phyloP scores from a whole-genome alignment of 352 stramenopile genomes.

The Albugo candida region DNA sequence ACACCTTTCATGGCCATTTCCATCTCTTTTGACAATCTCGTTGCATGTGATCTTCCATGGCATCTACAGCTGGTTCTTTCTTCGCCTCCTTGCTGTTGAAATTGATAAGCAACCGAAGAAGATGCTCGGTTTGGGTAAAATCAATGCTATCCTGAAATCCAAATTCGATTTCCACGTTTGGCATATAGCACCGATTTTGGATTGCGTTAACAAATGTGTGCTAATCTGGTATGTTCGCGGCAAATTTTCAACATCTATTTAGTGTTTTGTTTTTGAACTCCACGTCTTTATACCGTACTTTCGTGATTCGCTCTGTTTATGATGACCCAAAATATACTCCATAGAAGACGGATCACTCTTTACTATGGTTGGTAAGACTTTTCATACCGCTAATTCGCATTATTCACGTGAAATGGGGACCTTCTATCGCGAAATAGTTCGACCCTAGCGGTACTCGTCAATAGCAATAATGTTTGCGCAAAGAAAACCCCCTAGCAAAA shows the following conservation, averaged over 20 bases:
- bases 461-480: no score
- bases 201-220: conserved; percentile 14
- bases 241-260: conserved; percentile 20
- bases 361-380: no score
- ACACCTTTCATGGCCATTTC: conserved; percentile 1
- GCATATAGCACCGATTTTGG: conserved; percentile 20
- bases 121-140: conserved; percentile 21
- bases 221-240: conserved; percentile 17
- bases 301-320: neutral
- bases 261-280: conserved; percentile 16
- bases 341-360: no score
- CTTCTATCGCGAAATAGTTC: no score
- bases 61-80: conserved; percentile 4
- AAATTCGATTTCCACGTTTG: conserved; percentile 81
- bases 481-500: no score
- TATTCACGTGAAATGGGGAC: no score
- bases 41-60: neutral
- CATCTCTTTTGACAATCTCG: neutral
- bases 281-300: conserved; percentile 3
- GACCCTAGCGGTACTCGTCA: no score
- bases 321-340: no score
- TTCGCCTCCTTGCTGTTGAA: conserved; percentile 19
- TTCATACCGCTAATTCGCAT: no score
- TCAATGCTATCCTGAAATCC: conserved; percentile 76
- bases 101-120: conserved; percentile 21